Base-by-base conservation (phyloP, 2,329 filamentous ascomycete genomes). In the Ophiosphaerella korrae region DNA sequence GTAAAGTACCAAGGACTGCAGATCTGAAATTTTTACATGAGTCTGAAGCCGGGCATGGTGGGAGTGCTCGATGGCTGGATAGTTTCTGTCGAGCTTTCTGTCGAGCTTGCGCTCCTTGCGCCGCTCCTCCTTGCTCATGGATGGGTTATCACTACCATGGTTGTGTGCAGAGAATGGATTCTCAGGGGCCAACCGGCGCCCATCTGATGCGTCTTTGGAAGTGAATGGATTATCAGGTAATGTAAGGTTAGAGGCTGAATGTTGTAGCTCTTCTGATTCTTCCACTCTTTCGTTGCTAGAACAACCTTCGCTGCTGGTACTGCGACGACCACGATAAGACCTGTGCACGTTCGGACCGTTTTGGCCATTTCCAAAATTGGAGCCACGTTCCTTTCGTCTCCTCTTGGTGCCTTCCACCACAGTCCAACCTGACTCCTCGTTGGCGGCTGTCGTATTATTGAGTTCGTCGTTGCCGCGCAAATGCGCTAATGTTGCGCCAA, bases 1-100 rank as follows among this genome's bases (percentile, higher is more conserved):
- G 68, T 87, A 87, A 21, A 87, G 75, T 31, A 64, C 74, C 26
- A 87, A 72, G 16, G 78, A 75, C 62, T 87, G 84, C 14, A 87
- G 67, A 59, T 87, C 83, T 41, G 77, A 74, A 46, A 86, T 78
- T 44, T 81, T 83, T 50, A 86, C 79, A 35, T 79, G 79, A 11
- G 77, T 77, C 53, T 84, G 78, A 35, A 85, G 68, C 18, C 78
- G 78, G n/a, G 82, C 78, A 49, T 81, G 76, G 8, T 79, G 71
- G 1, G 78, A 77, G 57, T 84, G 82, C 9, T 75, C 77, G 39
- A 86, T 77, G 21, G 76, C 54, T 2, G 71, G 71, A 43, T 74
- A 73, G 48, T 65, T 63, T 21, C 63, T 62, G 40, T 68, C 64
- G 26, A 66, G 60, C 57, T 65, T 63, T 21, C 63, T 62, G 40